A percentile compares a stretch with the other conserved stretches of the same genome.
phyloP scores from a whole-genome alignment of 2,329 filamentous ascomycete genomes.

The Calonectria pseudoreteaudii region DNA sequence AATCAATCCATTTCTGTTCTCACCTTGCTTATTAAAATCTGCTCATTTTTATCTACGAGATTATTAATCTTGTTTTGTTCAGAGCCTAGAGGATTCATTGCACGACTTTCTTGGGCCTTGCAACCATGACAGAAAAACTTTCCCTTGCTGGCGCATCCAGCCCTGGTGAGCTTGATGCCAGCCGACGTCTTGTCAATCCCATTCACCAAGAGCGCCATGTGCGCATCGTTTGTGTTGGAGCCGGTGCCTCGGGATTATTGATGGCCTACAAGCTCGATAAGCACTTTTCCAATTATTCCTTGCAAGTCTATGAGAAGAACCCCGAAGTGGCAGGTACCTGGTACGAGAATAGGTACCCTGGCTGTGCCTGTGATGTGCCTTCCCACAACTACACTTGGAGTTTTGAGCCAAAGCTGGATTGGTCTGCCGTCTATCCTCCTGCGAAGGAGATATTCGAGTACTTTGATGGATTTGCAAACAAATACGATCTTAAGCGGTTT shows the following conservation, averaged over 20 bases:
- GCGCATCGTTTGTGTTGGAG: constrained; percentile 32
- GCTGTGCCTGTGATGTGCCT: constrained; percentile 66
- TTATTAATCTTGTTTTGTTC: neutral
- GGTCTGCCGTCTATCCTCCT: constrained; percentile 68
- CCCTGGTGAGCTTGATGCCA: constrained; percentile 32
- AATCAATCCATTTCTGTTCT: neutral
- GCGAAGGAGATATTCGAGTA: constrained; percentile 68
- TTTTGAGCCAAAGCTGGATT: constrained; percentile 57
- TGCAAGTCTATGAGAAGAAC: constrained; percentile 66
- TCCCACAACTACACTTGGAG: constrained; percentile 64
- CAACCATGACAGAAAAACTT: constrained; percentile 25
- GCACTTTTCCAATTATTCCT: constrained; percentile 24
- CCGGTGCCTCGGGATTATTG: constrained; percentile 26
- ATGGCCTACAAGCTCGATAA: constrained; percentile 29
- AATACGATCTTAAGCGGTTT: constrained; percentile 56
- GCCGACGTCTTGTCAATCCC: constrained; percentile 28
- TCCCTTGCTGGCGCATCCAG: constrained; percentile 24
- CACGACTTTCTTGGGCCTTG: neutral
- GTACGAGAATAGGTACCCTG: constrained; percentile 70
- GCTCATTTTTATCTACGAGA: neutral
- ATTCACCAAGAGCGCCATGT: constrained; percentile 37
- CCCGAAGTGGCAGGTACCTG: constrained; percentile 67
- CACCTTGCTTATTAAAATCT: neutral
- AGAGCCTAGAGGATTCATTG: neutral
- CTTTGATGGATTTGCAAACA: constrained; percentile 60